Evolutionary conservation across 2,329 filamentous ascomycete genomes (phyloP).

Genomic region (Ophiostoma sp.): DNA sequence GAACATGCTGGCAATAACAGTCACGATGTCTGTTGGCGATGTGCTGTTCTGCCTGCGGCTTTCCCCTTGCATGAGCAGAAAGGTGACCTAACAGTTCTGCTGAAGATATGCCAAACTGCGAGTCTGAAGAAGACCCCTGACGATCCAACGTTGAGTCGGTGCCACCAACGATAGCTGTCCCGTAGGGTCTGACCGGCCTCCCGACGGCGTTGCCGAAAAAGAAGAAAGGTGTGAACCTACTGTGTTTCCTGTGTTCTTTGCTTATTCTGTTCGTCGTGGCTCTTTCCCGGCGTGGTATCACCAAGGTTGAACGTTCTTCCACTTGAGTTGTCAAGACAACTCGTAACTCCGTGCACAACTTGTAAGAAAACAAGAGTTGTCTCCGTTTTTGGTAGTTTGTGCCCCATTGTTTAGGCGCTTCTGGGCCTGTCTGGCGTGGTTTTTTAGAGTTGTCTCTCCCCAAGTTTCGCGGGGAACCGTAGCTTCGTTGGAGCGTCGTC

Average conservation of each 20-base stretch:
- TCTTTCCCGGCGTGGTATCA: not conserved
- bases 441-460: not conserved
- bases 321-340: not conserved
- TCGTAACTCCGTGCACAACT: not conserved
- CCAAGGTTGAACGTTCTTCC: not conserved
- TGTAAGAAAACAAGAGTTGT: not conserved
- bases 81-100: not conserved
- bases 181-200: not conserved
- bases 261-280: not conserved
- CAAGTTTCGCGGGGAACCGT: not conserved
- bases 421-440: not conserved
- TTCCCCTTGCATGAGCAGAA: not conserved
- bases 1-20: not conserved
- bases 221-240: not conserved
- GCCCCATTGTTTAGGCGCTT: constrained; percentile 1
- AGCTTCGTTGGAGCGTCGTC: not conserved
- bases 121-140: not conserved
- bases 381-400: not conserved
- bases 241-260: not conserved
- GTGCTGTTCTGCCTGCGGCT: not conserved
- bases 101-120: not conserved
- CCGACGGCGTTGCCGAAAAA: not conserved
- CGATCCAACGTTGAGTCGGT: not conserved
- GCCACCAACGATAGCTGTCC: too few species aligned
- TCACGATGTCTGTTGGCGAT: not conserved